Conservation (phyloP, 129 eudicot genomes). For the Flaveria ramosissima region DNA sequence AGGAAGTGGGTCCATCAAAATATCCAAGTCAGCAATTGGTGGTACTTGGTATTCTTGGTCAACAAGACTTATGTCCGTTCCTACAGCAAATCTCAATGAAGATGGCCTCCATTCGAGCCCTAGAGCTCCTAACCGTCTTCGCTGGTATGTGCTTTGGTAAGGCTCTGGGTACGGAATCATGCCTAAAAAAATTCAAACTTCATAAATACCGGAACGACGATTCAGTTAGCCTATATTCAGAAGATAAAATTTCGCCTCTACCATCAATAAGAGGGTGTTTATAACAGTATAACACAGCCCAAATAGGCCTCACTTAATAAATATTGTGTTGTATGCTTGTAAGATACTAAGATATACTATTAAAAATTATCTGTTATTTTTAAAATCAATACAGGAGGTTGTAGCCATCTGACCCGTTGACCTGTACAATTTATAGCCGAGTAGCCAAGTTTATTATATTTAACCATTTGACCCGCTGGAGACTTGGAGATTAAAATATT, state of each 20-base stretch:
- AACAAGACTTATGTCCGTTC: slow-evolving; percentile 74
- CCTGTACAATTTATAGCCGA: not conserved
- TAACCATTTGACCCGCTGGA: too few species aligned
- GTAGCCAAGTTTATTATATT: not conserved
- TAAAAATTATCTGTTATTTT: not conserved
- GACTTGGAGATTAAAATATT: too few species aligned
- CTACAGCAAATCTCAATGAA: slow-evolving; percentile 77
- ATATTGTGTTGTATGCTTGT: not conserved
- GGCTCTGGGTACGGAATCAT: slow-evolving; percentile 98
- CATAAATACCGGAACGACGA: not conserved
- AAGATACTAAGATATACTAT: slow-evolving; percentile 4
- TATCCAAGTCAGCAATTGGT: slow-evolving; percentile 85
- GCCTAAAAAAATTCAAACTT: slow-evolving; percentile 44
- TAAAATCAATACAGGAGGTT: not conserved
- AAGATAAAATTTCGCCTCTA: not conserved
- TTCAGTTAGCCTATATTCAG: not conserved
- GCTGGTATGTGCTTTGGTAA: slow-evolving; percentile 83
- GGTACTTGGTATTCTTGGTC: slow-evolving; percentile 83
- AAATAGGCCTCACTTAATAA: not conserved
- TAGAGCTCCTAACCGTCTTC: slow-evolving; percentile 79
- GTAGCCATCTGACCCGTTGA: slow-evolving; percentile 8
- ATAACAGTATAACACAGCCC: not conserved
- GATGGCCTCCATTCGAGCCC: slow-evolving; percentile 95
- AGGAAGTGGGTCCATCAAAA: slow-evolving; percentile 80
- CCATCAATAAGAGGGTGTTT: not conserved